These are phyloP conservation scores for Apiospora aurea DNA, from an alignment of 2,329 filamentous ascomycete genomes.

Conservation along the genomic window DNA sequence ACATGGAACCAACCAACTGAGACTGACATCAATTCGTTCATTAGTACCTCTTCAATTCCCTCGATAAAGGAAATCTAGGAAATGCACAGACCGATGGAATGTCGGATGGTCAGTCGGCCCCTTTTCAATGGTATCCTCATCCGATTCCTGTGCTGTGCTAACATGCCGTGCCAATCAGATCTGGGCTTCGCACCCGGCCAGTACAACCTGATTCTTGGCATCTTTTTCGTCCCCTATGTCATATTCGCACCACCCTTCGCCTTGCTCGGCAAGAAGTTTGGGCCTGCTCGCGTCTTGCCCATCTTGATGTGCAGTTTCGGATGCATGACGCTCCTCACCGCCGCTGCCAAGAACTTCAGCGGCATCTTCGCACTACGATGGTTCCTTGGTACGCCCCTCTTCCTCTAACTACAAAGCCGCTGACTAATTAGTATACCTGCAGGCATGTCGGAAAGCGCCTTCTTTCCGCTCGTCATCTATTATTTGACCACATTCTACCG, in stretches of 20 bases:
- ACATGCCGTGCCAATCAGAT: constrained; percentile 42
- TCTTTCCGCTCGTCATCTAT: constrained; percentile 71
- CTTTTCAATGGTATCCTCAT: background rate
- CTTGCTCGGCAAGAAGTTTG: constrained; percentile 73
- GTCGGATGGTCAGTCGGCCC: constrained; percentile 36
- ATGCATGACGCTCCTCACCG: constrained; percentile 65
- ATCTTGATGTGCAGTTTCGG: constrained; percentile 73
- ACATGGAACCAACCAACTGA: background rate
- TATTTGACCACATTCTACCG: constrained; percentile 72
- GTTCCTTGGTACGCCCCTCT: constrained; percentile 55
- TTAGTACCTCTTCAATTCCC: constrained; percentile 52
- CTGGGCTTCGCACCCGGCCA: constrained; percentile 67
- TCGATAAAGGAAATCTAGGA: constrained; percentile 60
- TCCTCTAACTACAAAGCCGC: background rate
- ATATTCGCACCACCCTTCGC: constrained; percentile 70
- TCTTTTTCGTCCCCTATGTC: constrained; percentile 79
- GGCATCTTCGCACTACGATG: constrained; percentile 73
- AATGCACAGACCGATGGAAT: constrained; percentile 65
- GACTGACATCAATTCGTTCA: background rate
- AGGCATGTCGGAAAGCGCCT: constrained; percentile 71
- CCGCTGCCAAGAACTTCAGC: constrained; percentile 64
- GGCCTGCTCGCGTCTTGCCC: constrained; percentile 68
- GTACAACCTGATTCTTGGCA: constrained; percentile 73
- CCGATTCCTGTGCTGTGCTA: background rate
- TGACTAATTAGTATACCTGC: background rate